Conservation (phyloP, 164 flowering plant genomes). For the Dillenia suffruticosa region DNA sequence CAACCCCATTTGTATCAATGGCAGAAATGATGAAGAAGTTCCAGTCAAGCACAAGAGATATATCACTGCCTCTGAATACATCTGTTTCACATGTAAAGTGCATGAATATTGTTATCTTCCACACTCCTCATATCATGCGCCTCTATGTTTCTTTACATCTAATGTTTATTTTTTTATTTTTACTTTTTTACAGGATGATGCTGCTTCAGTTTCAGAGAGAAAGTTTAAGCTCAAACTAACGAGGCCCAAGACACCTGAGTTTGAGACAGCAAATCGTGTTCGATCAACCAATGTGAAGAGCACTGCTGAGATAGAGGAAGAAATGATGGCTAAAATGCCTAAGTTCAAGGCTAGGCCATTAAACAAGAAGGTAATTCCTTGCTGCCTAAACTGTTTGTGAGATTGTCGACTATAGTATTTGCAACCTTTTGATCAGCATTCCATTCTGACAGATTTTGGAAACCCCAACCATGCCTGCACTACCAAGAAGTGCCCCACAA, state of each 20-base stretch:
- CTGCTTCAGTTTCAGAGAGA: slow-evolving; percentile 32
- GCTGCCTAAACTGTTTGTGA: background rate
- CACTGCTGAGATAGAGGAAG: slow-evolving; percentile 89
- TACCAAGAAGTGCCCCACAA: slow-evolving; percentile 73
- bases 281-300: slow-evolving; percentile 73
- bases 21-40: slow-evolving; percentile 88
- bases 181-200: slow-evolving; percentile 25
- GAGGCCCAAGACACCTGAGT: slow-evolving; percentile 80
- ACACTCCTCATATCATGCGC: no score
- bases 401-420: background rate
- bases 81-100: slow-evolving; percentile 48
- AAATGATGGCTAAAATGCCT: slow-evolving; percentile 92
- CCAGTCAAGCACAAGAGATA: slow-evolving; percentile 67
- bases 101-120: background rate
- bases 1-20: slow-evolving; percentile 67
- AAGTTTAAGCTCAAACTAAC: slow-evolving; percentile 72
- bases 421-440: background rate
- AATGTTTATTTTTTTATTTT: background rate
- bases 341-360: slow-evolving; percentile 91
- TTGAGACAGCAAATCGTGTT: slow-evolving; percentile 74
- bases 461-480: slow-evolving; percentile 58
- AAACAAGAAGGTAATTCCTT: slow-evolving; percentile 66
- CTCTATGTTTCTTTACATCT: background rate
- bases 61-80: slow-evolving; percentile 39
- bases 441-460: slow-evolving; percentile 54